A percentile compares a stretch with the other conserved stretches of the same genome.
These are phyloP conservation scores for Chenopodium berlandieri DNA, from an alignment of 148 eudicot species.

Conservation along the genomic window DNA sequence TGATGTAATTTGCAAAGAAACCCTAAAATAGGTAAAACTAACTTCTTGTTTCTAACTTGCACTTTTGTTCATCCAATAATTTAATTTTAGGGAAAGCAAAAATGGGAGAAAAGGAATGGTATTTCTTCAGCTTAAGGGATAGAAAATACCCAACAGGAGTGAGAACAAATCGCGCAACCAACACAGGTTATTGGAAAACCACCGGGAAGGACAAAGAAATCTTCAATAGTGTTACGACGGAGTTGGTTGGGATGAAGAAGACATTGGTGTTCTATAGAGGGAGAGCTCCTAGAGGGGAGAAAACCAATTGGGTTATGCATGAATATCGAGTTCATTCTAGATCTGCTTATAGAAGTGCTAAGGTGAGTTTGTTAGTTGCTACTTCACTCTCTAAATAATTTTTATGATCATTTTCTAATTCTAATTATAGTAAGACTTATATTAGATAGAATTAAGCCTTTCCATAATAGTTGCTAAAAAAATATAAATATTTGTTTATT, in stretches of 20 bases:
- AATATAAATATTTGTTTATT: too few relatives aligned
- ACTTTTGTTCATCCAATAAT: neutral
- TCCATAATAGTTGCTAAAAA: neutral
- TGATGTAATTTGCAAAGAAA: neutral
- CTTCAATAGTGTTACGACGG: slow-evolving; percentile 53
- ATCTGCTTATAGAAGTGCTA: slow-evolving; percentile 71
- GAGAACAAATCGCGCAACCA: slow-evolving; percentile 83
- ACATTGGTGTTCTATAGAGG: slow-evolving; percentile 87
- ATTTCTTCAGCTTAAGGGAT: slow-evolving; percentile 80
- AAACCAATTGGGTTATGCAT: slow-evolving; percentile 96
- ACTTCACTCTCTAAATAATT: neutral
- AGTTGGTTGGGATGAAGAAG: slow-evolving; percentile 89
- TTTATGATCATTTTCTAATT: neutral
- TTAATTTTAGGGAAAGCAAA: slow-evolving; percentile 52
- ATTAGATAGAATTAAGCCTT: neutral
- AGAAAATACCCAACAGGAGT: slow-evolving; percentile 93
- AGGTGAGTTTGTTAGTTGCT: slow-evolving; percentile 33
- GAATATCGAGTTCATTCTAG: slow-evolving; percentile 87
- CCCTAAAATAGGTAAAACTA: neutral
- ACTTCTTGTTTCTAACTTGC: neutral
- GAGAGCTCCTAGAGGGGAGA: slow-evolving; percentile 92
- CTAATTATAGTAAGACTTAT: neutral
- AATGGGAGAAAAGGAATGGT: slow-evolving; percentile 95
- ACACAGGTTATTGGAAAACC: slow-evolving; percentile 93
- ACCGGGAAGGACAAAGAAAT: slow-evolving; percentile 96